Percentiles rank a stretch among this genome's conserved stretches.
phyloP scores from a whole-genome alignment of 108 stramenopile species.

The Cyclostephanos tholiformis region DNA sequence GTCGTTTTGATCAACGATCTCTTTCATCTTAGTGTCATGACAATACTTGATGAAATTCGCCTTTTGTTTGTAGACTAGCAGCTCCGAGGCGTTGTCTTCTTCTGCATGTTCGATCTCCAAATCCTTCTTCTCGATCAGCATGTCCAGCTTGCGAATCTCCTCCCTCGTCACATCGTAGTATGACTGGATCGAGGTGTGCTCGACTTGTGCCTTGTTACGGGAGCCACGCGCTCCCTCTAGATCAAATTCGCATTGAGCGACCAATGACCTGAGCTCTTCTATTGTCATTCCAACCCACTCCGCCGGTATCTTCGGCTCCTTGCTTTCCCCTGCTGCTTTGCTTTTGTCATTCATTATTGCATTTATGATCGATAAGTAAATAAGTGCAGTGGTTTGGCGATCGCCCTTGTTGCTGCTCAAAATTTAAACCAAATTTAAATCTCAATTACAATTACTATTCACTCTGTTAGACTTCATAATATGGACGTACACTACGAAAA shows the following conservation, averaged over 20 bases:
- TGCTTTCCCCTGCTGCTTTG: slow-evolving; percentile 16
- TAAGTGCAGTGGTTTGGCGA: too few species aligned
- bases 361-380: too few species aligned
- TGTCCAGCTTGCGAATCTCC: slow-evolving; percentile 35
- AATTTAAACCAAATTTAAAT: too few species aligned
- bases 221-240: slow-evolving; percentile 17
- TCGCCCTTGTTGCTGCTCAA: too few species aligned
- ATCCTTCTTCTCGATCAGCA: slow-evolving; percentile 44
- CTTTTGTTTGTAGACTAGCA: slow-evolving; percentile 45
- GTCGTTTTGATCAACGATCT: not conserved
- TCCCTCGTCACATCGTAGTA: slow-evolving; percentile 41
- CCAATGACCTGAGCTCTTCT: slow-evolving; percentile 33
- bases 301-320: slow-evolving; percentile 18
- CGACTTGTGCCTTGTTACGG: slow-evolving; percentile 39
- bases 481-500: too few species aligned
- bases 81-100: slow-evolving; percentile 44
- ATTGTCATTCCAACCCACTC: slow-evolving; percentile 40
- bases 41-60: slow-evolving; percentile 45
- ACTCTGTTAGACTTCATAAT: too few species aligned
- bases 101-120: slow-evolving; percentile 42
- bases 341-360: too few species aligned
- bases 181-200: slow-evolving; percentile 36
- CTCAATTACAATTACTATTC: too few species aligned
- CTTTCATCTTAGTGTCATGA: slow-evolving; percentile 36
- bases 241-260: slow-evolving; percentile 26